phyloP scores from a whole-genome alignment of 495 filamentous ascomycete species.

The Penicillium arizonense region DNA sequence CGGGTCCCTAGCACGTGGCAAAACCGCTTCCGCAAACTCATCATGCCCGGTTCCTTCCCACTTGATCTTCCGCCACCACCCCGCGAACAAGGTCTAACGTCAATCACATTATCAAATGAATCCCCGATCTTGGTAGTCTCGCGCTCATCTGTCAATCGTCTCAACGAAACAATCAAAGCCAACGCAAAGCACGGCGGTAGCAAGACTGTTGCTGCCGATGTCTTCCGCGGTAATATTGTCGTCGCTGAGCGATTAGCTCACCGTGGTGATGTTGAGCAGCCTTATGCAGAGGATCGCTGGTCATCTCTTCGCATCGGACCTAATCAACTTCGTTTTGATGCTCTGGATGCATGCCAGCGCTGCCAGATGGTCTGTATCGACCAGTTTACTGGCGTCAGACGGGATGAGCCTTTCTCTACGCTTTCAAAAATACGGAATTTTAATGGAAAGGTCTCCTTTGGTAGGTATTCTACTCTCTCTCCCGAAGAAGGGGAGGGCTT shows the following conservation, averaged over 20 bases:
- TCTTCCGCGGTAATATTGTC: conserved; percentile 84
- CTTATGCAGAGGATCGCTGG: conserved; percentile 57
- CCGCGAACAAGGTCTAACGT: conserved; percentile 35
- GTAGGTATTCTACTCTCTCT: conserved; percentile 62
- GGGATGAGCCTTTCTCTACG: conserved; percentile 84
- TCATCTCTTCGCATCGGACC: conserved; percentile 35
- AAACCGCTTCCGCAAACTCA: conserved; percentile 32
- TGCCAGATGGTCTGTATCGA: conserved; percentile 97
- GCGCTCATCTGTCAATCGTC: conserved; percentile 68
- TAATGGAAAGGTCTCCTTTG: conserved; percentile 82
- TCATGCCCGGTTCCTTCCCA: conserved; percentile 59
- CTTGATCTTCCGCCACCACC: conserved; percentile 46
- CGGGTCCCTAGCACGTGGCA: conserved; percentile 17
- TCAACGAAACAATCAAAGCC: conserved; percentile 68
- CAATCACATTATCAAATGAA: conserved; percentile 85
- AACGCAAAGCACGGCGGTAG: conserved; percentile 33
- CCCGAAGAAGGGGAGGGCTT: conserved; percentile 12
- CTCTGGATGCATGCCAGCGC: conserved; percentile 78
- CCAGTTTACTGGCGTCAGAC: conserved; percentile 73
- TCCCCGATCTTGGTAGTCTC: conserved; percentile 86
- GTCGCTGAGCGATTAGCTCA: conserved; percentile 53
- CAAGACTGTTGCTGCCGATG: conserved; percentile 63
- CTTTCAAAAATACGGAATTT: conserved; percentile 80
- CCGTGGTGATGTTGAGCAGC: conserved; percentile 42
- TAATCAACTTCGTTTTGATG: conserved; percentile 50